phyloP scores from a whole-genome alignment of 1,139 yeast species.

The Yamadazyma membranifaciens region DNA sequence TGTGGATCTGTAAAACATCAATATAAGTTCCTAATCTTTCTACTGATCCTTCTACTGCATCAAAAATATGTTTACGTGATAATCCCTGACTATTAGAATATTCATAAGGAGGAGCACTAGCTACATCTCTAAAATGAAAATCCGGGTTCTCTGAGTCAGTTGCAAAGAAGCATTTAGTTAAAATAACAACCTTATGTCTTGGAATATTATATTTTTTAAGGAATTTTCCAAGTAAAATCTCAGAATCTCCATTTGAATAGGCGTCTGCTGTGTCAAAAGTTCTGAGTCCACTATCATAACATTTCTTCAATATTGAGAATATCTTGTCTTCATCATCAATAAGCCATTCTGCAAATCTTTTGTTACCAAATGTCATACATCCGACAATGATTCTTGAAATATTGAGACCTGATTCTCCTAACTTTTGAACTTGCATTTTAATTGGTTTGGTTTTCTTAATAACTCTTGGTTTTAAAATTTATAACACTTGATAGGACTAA shows the following conservation, averaged over 20 bases:
- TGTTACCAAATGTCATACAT: constrained; percentile 56
- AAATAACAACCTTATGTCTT: constrained; percentile 29
- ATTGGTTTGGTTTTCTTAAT: too few relatives aligned
- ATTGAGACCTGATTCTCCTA: constrained; percentile 52
- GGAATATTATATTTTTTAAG: constrained; percentile 23
- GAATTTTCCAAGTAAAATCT: constrained; percentile 22
- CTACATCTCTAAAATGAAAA: neutral
- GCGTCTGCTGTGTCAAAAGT: constrained; percentile 36
- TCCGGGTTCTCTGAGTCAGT: constrained; percentile 10
- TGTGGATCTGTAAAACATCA: constrained; percentile 51
- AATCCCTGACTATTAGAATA: neutral
- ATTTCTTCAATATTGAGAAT: constrained; percentile 38
- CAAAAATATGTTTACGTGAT: constrained; percentile 54
- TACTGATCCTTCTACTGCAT: constrained; percentile 48
- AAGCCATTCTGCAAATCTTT: constrained; percentile 28
- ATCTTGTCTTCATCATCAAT: constrained; percentile 30
- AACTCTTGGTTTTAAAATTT: neutral
- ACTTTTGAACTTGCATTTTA: constrained; percentile 5
- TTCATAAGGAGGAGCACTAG: constrained; percentile 2
- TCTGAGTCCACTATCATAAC: constrained; percentile 50
- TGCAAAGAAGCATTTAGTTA: constrained; percentile 30
- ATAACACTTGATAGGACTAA: too few relatives aligned
- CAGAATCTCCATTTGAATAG: constrained; percentile 26
- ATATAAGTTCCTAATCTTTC: constrained; percentile 52
- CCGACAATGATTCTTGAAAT: constrained; percentile 55